A percentile compares a stretch with the other conserved stretches of the same genome.
These are phyloP conservation scores for Sporothrix globosa DNA, from an alignment of 2,329 filamentous ascomycete species.

Conservation along the genomic window DNA sequence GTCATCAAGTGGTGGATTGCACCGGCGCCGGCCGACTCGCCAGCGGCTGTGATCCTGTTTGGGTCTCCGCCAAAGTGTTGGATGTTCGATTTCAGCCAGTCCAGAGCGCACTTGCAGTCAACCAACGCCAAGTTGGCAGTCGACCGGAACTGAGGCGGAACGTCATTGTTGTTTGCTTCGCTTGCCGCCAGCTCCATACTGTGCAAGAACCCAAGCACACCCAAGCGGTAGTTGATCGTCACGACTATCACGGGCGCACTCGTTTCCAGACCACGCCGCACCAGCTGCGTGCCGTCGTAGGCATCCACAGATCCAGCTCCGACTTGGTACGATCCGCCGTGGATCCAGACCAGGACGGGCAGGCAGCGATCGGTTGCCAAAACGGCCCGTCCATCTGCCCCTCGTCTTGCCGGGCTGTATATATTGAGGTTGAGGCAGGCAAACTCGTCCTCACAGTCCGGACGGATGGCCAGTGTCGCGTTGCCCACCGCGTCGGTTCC, in stretches of 20 bases:
- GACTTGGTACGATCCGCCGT: too few species aligned
- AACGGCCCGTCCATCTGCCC: too few species aligned
- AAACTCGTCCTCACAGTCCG: conserved; percentile 18
- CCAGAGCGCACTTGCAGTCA: conserved; percentile 26
- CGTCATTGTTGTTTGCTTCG: background rate
- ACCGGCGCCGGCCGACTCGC: too few species aligned
- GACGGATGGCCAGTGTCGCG: background rate
- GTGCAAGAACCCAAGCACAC: conserved; percentile 27
- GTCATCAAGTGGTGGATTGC: too few species aligned
- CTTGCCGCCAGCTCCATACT: conserved; percentile 1
- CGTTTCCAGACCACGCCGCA: too few species aligned
- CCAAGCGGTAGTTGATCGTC: conserved; percentile 28
- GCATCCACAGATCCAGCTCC: too few species aligned
- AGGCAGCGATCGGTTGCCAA: too few species aligned
- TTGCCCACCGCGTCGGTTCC: conserved; percentile 5
- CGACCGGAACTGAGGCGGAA: conserved; percentile 23
- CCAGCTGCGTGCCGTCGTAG: conserved; percentile 19
- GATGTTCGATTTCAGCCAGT: too few species aligned
- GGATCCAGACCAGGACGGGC: too few species aligned
- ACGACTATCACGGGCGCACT: conserved; percentile 26
- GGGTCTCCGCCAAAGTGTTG: too few species aligned
- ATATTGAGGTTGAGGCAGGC: conserved; percentile 30
- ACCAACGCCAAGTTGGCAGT: conserved; percentile 20
- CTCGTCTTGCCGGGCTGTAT: background rate
- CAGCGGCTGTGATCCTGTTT: too few species aligned